These are phyloP conservation scores for Fusarium anthophilum DNA, from an alignment of 2,329 filamentous ascomycete species.

Conservation along the genomic window DNA sequence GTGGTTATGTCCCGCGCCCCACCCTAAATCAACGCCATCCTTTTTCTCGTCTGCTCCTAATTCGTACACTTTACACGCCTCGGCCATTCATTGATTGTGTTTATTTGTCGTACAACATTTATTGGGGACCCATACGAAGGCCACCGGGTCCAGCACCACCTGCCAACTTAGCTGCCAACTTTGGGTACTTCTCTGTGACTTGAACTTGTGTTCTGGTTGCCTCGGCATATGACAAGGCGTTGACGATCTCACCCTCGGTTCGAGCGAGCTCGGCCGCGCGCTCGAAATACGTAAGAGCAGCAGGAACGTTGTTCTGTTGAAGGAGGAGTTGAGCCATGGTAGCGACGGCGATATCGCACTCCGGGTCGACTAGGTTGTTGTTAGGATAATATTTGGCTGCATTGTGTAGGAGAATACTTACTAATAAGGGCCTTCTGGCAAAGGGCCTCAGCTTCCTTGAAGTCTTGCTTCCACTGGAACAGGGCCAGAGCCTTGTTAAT, in stretches of 20 bases:
- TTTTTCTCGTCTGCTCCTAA: slow-evolving; percentile 35
- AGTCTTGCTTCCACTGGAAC: slow-evolving; percentile 99
- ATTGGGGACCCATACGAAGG: slow-evolving; percentile 50
- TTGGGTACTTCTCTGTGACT: slow-evolving; percentile 86
- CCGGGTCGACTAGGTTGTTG: slow-evolving; percentile 79
- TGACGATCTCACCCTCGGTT: slow-evolving; percentile 95
- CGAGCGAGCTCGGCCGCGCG: slow-evolving; percentile 92
- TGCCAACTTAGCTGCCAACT: slow-evolving; percentile 75
- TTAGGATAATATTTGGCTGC: slow-evolving; percentile 46
- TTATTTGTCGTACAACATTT: slow-evolving; percentile 35
- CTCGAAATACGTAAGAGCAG: slow-evolving; percentile 97
- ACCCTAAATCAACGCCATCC: slow-evolving; percentile 33
- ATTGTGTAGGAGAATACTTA: slow-evolving; percentile 60
- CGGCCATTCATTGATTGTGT: slow-evolving; percentile 22
- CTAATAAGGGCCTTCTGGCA: slow-evolving; percentile 98
- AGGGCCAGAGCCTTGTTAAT: slow-evolving; percentile 98
- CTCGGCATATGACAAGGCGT: slow-evolving; percentile 95
- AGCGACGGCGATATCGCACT: slow-evolving; percentile 98
- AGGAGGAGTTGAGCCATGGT: slow-evolving; percentile 98
- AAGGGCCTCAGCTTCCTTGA: slow-evolving; percentile 90
- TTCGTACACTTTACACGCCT: slow-evolving; percentile 45
- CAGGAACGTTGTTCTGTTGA: slow-evolving; percentile 96
- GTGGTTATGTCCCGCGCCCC: slow-evolving; percentile 23
- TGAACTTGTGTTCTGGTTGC: slow-evolving; percentile 96
- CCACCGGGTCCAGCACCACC: slow-evolving; percentile 49